These are phyloP conservation scores for Vitis riparia DNA, from an alignment of 164 flowering plant genomes.

Conservation along the genomic window DNA sequence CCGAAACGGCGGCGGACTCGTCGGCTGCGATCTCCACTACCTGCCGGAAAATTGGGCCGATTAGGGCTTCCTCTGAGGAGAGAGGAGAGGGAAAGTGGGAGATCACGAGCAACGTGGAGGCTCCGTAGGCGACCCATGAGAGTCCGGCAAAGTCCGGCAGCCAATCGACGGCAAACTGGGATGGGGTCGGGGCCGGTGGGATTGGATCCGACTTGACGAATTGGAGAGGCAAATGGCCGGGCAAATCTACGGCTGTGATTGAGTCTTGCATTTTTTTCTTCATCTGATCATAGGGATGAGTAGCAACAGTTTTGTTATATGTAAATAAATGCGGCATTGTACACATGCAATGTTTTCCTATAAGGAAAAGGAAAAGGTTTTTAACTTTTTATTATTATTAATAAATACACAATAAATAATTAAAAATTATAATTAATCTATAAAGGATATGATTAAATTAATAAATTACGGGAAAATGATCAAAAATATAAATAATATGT, in stretches of 20 bases:
- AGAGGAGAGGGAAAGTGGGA: conserved; percentile 85
- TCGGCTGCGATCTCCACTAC: conserved; percentile 54
- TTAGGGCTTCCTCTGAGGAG: conserved; percentile 34
- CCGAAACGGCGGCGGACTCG: conserved; percentile 29
- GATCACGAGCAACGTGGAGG: conserved; percentile 82
- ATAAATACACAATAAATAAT: too few relatives aligned
- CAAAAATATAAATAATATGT: too few relatives aligned
- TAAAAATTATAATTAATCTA: too few relatives aligned
- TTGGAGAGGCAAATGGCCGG: conserved; percentile 48
- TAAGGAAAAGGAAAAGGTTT: too few relatives aligned
- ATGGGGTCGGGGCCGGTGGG: conserved; percentile 64
- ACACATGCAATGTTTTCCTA: too few relatives aligned
- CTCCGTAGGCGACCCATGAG: conserved; percentile 93
- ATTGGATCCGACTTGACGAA: conserved; percentile 54
- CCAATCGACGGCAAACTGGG: conserved; percentile 59
- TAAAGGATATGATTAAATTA: too few relatives aligned
- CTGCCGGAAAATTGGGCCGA: conserved; percentile 81
- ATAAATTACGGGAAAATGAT: too few relatives aligned
- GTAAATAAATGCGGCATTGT: too few relatives aligned
- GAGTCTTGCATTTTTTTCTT: conserved; percentile 13
- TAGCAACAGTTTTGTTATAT: too few relatives aligned
- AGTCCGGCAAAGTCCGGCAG: conserved; percentile 63
- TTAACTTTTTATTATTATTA: too few relatives aligned
- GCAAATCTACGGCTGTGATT: conserved; percentile 21
- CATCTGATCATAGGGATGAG: too few relatives aligned